These are phyloP conservation scores for Globisporangium uncinulatum DNA, from an alignment of 352 stramenopile species.

Conservation along the genomic window DNA sequence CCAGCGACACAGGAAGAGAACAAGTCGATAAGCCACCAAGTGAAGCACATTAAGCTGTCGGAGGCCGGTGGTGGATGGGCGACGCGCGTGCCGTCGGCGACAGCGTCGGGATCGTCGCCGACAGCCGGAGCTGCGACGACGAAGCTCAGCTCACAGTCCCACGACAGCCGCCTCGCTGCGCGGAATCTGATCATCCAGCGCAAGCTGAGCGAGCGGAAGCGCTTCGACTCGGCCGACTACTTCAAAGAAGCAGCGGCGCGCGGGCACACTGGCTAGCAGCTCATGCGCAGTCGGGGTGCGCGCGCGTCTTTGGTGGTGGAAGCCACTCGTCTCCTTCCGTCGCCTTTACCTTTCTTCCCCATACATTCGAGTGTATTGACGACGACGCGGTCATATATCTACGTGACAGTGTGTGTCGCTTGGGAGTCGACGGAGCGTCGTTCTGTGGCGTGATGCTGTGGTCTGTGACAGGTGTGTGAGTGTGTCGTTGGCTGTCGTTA, in stretches of 20 bases:
- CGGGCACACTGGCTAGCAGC: not conserved
- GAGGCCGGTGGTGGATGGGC: conserved; percentile 24
- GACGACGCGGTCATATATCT: not conserved
- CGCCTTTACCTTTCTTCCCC: not conserved
- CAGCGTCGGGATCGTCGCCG: not conserved
- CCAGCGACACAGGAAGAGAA: conserved; percentile 6
- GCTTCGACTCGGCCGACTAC: conserved; percentile 76
- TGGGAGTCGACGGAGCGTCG: too few relatives aligned
- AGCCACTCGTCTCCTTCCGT: too few relatives aligned
- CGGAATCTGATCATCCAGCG: conserved; percentile 62
- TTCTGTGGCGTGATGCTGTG: too few relatives aligned
- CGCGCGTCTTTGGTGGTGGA: not conserved
- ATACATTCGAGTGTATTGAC: conserved; percentile 9
- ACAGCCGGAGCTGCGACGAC: conserved; percentile 10
- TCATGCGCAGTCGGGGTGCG: not conserved
- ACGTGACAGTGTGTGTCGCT: not conserved
- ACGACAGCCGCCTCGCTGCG: conserved; percentile 34
- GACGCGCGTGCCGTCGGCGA: conserved; percentile 6
- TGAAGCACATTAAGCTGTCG: conserved; percentile 80
- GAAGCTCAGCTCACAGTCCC: conserved; percentile 10
- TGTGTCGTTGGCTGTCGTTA: too few relatives aligned
- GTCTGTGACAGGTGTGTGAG: too few relatives aligned
- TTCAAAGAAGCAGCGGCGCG: conserved; percentile 44
- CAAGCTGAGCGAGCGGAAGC: conserved; percentile 63
- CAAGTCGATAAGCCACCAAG: conserved; percentile 44